A percentile compares a stretch with the other conserved stretches of the same genome.
phyloP scores from a whole-genome alignment of 352 stramenopile species.

The Albugo laibachii region DNA sequence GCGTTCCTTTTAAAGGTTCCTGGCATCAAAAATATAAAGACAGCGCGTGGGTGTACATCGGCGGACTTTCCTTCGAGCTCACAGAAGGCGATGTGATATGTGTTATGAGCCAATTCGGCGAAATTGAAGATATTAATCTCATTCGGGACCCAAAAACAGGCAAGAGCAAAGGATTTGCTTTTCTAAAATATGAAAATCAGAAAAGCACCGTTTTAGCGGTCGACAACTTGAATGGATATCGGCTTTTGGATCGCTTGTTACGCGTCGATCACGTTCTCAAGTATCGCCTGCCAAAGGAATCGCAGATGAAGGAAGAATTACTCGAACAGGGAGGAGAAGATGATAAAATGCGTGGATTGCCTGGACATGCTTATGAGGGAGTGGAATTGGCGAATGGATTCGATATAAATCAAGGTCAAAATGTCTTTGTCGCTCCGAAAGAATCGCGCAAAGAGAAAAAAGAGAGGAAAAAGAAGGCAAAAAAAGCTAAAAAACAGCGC shows the following conservation, averaged over 20 bases:
- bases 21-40: constrained; percentile 81
- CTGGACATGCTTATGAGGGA: constrained; percentile 75
- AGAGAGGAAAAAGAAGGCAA: constrained; percentile 29
- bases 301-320: constrained; percentile 65
- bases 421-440: constrained; percentile 56
- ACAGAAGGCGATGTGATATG: constrained; percentile 92
- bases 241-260: constrained; percentile 83
- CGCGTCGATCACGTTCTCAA: constrained; percentile 95
- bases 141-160: constrained; percentile 90
- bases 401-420: constrained; percentile 51
- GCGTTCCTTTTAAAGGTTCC: constrained; percentile 38
- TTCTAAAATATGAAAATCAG: constrained; percentile 95
- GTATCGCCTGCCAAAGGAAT: constrained; percentile 89
- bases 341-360: constrained; percentile 21
- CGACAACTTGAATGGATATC: constrained; percentile 91
- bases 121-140: constrained; percentile 93
- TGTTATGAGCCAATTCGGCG: constrained; percentile 71
- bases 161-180: constrained; percentile 91
- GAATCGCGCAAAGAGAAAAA: constrained; percentile 37
- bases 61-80: constrained; percentile 84
- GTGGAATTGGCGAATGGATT: constrained; percentile 59
- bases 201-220: constrained; percentile 92
- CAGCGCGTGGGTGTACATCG: constrained; percentile 93
- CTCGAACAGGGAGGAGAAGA: constrained; percentile 10
- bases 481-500: constrained; percentile 25